Conservation (phyloP, 176 grass and related monocot genomes). For the maize (Zea mays) region DNA sequence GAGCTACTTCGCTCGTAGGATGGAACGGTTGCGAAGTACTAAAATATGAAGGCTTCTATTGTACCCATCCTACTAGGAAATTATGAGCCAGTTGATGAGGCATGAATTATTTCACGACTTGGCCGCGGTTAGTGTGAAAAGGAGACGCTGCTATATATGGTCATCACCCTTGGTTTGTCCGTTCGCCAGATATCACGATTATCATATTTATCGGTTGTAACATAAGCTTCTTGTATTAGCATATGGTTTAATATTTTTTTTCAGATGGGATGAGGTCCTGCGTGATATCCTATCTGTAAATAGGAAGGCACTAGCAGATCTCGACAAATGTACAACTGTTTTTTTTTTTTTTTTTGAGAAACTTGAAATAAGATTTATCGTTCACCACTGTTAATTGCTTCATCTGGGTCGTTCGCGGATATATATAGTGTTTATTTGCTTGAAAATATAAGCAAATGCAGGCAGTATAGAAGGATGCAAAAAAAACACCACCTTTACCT, state of each 20-base stretch:
- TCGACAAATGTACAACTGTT: neutral
- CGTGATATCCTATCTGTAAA: constrained; percentile 23
- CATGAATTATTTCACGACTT: neutral
- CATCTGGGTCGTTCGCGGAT: neutral
- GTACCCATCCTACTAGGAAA: neutral
- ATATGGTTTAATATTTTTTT: constrained; percentile 16
- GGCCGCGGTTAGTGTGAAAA: neutral
- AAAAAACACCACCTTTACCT: neutral
- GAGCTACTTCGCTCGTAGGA: constrained; percentile 45
- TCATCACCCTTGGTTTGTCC: constrained; percentile 12
- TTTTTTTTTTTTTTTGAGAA: neutral
- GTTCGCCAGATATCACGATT: neutral
- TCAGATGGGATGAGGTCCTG: neutral
- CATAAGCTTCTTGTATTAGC: neutral
- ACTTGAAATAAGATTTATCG: neutral
- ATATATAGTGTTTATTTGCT: neutral
- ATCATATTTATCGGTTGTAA: neutral
- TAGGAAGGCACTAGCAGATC: constrained; percentile 34
- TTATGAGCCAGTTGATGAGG: neutral
- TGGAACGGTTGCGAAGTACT: neutral
- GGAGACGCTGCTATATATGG: neutral
- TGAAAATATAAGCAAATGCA: neutral
- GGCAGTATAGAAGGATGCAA: neutral
- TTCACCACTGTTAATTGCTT: neutral
- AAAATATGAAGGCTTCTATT: constrained; percentile 3